These are phyloP conservation scores for Globisporangium orthogonon DNA, from an alignment of 352 stramenopile genomes.

Conservation along the genomic window DNA sequence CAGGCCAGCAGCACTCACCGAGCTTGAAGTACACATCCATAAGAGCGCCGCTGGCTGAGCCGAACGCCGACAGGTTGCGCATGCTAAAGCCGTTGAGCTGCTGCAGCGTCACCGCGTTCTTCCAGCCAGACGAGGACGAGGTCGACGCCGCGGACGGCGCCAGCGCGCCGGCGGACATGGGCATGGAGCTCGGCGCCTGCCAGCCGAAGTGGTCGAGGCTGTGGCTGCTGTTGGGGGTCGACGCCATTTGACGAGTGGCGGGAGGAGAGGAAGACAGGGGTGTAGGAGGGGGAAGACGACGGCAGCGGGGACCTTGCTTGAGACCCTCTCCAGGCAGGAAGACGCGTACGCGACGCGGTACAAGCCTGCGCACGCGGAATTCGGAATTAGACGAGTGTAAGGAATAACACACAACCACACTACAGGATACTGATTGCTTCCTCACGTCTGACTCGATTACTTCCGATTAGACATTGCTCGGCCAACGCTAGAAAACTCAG, in stretches of 20 bases:
- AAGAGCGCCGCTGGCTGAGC: conserved; percentile 32
- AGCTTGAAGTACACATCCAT: conserved; percentile 78
- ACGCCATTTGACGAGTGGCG: not conserved
- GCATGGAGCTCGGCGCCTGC: conserved; percentile 11
- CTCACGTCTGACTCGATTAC: no score
- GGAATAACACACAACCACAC: no score
- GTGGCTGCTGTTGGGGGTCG: conserved; percentile 8
- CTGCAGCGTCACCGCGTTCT: conserved; percentile 51
- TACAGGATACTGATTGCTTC: no score
- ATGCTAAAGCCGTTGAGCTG: conserved; percentile 73
- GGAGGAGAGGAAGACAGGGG: no score
- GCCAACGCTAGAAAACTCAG: no score
- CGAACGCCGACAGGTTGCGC: conserved; percentile 63
- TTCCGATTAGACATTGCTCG: no score
- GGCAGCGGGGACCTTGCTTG: no score
- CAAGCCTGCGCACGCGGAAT: no score
- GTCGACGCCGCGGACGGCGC: conserved; percentile 18
- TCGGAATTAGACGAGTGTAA: no score
- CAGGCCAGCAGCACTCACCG: conserved; percentile 24
- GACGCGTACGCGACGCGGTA: no score
- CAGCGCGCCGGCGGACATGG: conserved; percentile 2
- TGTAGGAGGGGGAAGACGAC: no score
- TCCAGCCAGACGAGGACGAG: conserved; percentile 11
- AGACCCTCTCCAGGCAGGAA: no score
- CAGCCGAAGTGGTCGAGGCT: conserved; percentile 5